Percentiles rank a stretch among this genome's conserved stretches.
These are phyloP conservation scores for Tricholoma terreum DNA, from an alignment of 768 basidiomycete genomes.

Conservation along the genomic window DNA sequence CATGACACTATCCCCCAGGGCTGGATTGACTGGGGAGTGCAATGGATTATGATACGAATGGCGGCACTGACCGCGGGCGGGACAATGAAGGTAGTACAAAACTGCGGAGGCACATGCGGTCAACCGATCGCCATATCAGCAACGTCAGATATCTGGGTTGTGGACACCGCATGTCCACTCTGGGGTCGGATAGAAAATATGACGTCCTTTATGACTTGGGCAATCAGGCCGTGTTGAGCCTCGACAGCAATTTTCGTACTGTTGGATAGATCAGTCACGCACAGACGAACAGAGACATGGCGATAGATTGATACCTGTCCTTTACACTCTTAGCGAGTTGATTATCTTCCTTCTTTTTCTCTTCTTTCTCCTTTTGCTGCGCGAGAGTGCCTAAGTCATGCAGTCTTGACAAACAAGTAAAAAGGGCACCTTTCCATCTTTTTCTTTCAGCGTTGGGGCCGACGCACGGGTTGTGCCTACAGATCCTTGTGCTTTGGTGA, in stretches of 20 bases:
- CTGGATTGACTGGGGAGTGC: neutral
- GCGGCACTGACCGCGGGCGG: neutral
- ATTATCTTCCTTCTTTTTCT: conserved; percentile 86
- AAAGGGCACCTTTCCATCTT: conserved; percentile 26
- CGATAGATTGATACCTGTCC: conserved; percentile 61
- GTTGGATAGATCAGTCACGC: conserved; percentile 1
- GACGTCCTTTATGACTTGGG: conserved; percentile 91
- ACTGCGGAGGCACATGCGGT: conserved; percentile 7
- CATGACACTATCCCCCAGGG: neutral
- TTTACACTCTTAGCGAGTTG: conserved; percentile 85
- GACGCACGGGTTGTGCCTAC: conserved; percentile 59
- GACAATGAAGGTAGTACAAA: neutral
- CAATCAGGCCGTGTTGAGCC: conserved; percentile 90
- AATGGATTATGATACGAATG: neutral
- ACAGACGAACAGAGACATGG: neutral
- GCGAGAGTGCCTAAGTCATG: neutral
- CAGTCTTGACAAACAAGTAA: neutral
- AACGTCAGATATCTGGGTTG: conserved; percentile 34
- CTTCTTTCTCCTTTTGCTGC: conserved; percentile 53
- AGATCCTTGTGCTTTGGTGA: conserved; percentile 63
- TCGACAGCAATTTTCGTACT: conserved; percentile 90
- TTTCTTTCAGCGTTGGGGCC: conserved; percentile 52
- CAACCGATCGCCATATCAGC: conserved; percentile 49
- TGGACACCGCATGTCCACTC: conserved; percentile 10
- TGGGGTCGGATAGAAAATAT: conserved; percentile 70